These are phyloP conservation scores for Trichoderma erinaceum DNA, from an alignment of 495 filamentous ascomycete species.

Conservation along the genomic window DNA sequence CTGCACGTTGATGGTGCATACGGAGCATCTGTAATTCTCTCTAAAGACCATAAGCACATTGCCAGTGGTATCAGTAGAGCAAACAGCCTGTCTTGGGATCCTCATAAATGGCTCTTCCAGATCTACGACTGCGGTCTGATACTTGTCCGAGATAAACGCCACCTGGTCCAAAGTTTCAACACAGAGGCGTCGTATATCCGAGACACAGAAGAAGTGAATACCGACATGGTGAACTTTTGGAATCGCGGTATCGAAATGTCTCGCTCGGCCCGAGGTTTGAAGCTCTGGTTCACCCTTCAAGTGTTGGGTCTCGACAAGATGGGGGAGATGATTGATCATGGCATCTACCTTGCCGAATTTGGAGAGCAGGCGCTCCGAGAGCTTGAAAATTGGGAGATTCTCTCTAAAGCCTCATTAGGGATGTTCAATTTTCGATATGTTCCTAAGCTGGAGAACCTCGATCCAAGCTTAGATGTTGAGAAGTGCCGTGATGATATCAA, in stretches of 20 bases:
- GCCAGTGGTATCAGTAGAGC: constrained; percentile 18
- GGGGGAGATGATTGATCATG: constrained; percentile 23
- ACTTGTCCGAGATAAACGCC: constrained; percentile 19
- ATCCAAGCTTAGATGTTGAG: background rate
- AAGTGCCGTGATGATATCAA: background rate
- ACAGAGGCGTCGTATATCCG: constrained; percentile 21
- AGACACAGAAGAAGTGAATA: constrained; percentile 15
- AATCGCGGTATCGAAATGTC: constrained; percentile 25
- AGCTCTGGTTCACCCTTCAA: constrained; percentile 26
- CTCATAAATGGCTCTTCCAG: constrained; percentile 33
- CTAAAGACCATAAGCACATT: constrained; percentile 13
- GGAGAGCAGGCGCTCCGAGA: constrained; percentile 17
- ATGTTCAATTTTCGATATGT: constrained; percentile 23
- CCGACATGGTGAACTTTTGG: constrained; percentile 23
- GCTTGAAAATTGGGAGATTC: constrained; percentile 19
- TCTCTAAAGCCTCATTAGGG: constrained; percentile 15
- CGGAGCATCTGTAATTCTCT: constrained; percentile 26
- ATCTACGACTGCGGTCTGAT: constrained; percentile 25
- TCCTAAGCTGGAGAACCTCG: constrained; percentile 16
- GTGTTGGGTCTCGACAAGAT: constrained; percentile 24
- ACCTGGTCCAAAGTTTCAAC: constrained; percentile 19
- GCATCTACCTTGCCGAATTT: constrained; percentile 19
- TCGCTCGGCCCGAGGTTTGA: constrained; percentile 24
- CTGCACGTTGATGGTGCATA: constrained; percentile 23
- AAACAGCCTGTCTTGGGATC: constrained; percentile 30